Conservation (phyloP, 768 basidiomycete species). For the Tulasnella sp. region DNA sequence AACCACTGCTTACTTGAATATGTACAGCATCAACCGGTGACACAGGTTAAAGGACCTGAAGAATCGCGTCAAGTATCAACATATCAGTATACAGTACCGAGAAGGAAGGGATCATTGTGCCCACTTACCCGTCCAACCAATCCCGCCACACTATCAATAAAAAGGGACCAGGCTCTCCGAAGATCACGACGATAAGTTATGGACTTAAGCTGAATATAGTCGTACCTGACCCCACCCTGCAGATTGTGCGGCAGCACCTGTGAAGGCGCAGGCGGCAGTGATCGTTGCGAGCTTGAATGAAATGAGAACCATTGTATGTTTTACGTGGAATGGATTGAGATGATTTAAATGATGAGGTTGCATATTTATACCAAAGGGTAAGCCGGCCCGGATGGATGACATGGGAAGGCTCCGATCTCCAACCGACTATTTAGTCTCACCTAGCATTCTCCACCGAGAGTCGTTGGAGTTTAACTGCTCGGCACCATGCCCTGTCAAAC, state of each 20-base stretch:
- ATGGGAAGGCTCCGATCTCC: too few relatives aligned
- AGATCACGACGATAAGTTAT: not conserved
- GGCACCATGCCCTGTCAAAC: too few relatives aligned
- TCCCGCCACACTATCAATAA: slow-evolving; percentile 34
- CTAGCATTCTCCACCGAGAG: too few relatives aligned
- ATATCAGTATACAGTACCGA: not conserved
- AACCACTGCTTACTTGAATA: slow-evolving; percentile 4
- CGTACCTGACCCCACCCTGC: not conserved
- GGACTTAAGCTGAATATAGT: not conserved
- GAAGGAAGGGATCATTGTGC: not conserved
- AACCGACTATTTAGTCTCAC: too few relatives aligned
- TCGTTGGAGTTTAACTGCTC: too few relatives aligned
- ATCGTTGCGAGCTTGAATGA: slow-evolving; percentile 17
- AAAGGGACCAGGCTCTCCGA: too few relatives aligned
- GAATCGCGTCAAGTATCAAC: slow-evolving; percentile 29
- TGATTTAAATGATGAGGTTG: too few relatives aligned
- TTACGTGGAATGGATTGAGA: too few relatives aligned
- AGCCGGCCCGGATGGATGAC: too few relatives aligned
- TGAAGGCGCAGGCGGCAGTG: slow-evolving; percentile 12
- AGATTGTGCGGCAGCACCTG: slow-evolving; percentile 7
- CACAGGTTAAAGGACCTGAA: slow-evolving; percentile 46
- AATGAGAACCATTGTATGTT: slow-evolving; percentile 14
- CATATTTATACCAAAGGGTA: too few relatives aligned
- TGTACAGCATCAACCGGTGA: slow-evolving; percentile 38
- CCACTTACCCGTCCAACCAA: slow-evolving; percentile 2